Percentiles rank a stretch among this genome's conserved stretches.
Conservation (phyloP, 345 rosid genomes). For the Garcia nutans region DNA sequence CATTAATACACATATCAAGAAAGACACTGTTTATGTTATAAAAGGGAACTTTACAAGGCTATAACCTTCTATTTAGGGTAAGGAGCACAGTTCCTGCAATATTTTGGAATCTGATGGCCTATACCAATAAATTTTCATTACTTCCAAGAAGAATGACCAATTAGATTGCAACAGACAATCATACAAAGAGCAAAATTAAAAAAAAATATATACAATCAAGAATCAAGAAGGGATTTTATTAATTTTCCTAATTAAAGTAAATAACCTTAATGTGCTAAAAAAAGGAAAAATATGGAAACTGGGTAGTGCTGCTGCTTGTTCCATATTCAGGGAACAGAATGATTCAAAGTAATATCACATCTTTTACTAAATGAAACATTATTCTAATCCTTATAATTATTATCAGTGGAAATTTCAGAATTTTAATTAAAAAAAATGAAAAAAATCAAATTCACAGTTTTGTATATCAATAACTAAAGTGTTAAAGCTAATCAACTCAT, state of each 20-base stretch:
- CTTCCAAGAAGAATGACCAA: neutral
- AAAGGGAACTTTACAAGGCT: neutral
- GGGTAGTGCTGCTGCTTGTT: conserved; percentile 18
- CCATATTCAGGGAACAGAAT: conserved; percentile 26
- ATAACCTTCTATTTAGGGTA: conserved; percentile 35
- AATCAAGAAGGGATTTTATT: neutral
- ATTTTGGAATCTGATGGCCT: conserved; percentile 37
- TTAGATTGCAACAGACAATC: neutral
- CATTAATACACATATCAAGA: neutral
- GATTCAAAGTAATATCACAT: neutral
- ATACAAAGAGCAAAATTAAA: neutral
- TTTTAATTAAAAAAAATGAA: no score
- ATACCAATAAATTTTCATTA: conserved; percentile 9
- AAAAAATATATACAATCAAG: conserved; percentile 6
- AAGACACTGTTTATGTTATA: neutral
- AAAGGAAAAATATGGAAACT: neutral
- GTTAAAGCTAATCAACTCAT: no score
- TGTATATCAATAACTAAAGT: no score
- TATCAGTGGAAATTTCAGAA: no score
- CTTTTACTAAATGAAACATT: neutral
- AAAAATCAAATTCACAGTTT: no score
- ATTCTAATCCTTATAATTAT: no score
- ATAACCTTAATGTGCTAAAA: neutral
- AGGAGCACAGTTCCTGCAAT: conserved; percentile 40
- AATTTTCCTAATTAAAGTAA: neutral